Conservation (phyloP, 371 early-diverging fungal species). For the Circinella minor region DNA sequence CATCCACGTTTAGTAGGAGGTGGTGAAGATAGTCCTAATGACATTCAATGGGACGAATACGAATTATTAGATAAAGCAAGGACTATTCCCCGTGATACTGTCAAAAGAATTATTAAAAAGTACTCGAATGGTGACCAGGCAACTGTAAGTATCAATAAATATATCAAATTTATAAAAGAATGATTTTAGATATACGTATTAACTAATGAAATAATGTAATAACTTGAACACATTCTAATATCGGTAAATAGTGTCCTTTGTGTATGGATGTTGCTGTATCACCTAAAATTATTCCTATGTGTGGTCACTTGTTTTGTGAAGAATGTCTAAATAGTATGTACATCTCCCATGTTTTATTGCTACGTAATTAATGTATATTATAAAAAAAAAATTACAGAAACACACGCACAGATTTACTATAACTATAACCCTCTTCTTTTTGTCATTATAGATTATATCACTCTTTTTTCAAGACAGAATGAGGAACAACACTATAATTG, state of each 20-base stretch:
- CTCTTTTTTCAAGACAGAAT: background rate
- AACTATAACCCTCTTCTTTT: background rate
- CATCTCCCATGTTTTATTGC: no score
- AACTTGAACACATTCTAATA: background rate
- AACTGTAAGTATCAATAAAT: no score
- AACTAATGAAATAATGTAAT: no score
- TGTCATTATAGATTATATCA: background rate
- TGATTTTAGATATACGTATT: no score
- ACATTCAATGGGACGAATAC: background rate
- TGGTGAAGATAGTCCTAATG: background rate
- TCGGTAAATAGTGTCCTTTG: constrained; percentile 41
- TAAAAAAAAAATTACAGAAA: no score
- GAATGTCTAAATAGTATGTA: constrained; percentile 44
- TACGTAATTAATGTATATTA: no score
- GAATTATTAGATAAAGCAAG: background rate
- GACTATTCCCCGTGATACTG: no score
- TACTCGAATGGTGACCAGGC: no score
- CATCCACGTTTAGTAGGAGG: constrained; percentile 34
- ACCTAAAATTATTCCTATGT: constrained; percentile 31
- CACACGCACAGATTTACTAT: no score
- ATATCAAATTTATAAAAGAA: no score
- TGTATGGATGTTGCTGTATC: constrained; percentile 48
- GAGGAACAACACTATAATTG: constrained; percentile 15
- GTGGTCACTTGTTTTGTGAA: constrained; percentile 52
- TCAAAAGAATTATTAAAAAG: no score